phyloP scores from a whole-genome alignment of 768 basidiomycete genomes.

The Tephrocybe rancida region DNA sequence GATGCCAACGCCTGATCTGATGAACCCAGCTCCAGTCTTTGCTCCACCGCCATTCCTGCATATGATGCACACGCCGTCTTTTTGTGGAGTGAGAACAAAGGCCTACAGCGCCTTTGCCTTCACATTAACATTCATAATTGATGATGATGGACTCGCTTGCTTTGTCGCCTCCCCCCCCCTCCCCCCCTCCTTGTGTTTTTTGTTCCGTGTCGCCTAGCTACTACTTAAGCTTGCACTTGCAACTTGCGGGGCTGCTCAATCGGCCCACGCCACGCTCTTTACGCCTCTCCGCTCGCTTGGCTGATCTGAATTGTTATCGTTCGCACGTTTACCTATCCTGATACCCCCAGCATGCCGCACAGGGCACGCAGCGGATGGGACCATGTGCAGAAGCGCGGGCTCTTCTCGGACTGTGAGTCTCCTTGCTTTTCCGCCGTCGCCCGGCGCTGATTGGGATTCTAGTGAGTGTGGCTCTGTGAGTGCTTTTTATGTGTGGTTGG shows the following conservation, averaged over 20 bases:
- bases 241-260: background rate
- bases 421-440: background rate
- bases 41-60: constrained; percentile 5
- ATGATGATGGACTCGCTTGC: background rate
- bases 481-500: background rate
- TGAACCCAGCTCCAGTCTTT: background rate
- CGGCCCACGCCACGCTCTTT: constrained; percentile 6
- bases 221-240: no score
- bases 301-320: background rate
- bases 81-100: constrained; percentile 18
- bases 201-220: no score
- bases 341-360: constrained; percentile 1
- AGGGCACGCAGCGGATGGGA: constrained; percentile 6
- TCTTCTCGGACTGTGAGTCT: constrained; percentile 10
- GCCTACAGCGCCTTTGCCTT: background rate
- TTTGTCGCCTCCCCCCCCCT: background rate
- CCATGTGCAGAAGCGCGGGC: constrained; percentile 6
- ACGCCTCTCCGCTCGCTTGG: background rate
- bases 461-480: constrained; percentile 9
- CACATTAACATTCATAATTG: background rate
- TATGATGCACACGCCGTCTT: no score
- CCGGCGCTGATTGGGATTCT: background rate
- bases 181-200: background rate
- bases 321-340: background rate
- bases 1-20: background rate